Base-by-base conservation (phyloP, 768 basidiomycete genomes). In the Suillus clintonianus region DNA sequence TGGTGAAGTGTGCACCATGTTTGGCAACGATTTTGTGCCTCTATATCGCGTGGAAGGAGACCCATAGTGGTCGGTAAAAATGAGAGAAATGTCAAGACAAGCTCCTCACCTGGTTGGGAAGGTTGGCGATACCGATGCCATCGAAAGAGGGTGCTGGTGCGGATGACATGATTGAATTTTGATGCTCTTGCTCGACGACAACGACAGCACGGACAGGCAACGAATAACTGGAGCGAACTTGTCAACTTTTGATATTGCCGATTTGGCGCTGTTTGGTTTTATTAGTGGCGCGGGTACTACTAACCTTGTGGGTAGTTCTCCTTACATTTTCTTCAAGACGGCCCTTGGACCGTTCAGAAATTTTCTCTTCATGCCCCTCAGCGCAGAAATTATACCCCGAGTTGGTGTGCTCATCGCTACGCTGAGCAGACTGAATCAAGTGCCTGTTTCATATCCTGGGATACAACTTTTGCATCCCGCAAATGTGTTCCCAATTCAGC, bases 11-110 rank as follows among this genome's bases (percentile, higher is more conserved):
- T 8, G 92, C 94, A 65, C 97, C 97, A 73, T 85, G 89, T 83
- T 98, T 97, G 66, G 95, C 96, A 67, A 99, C 95, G 75, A 99
- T 99, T 85, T 98, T 98, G 84, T 99, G 97, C 83, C 92, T 89
- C 96, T 98, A 76, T 56, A 59, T 14, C 41, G 41, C 36, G 51
- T 64, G 69, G 61, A 71, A 67, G 64, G 60, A 56, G 59, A 42
- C 14, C 1, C 32, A 39, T 24, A 11, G 37, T 39, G 9, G 55
- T 57, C 55, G 19, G 24, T 61, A 56, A 61, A 32, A 43, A 62
- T 72, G 72, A 47, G 39, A 39, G 10, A 54, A 55, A 54, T 43
- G 54, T 55, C 22, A 37, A 47, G 62, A 37, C 43, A 9, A 59
- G 50, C 27, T 39, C 5, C 85, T 66, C 57, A 95, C 95, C 87